Conservation (phyloP, 2,329 filamentous ascomycete genomes). For the Monilinia fructigena region DNA sequence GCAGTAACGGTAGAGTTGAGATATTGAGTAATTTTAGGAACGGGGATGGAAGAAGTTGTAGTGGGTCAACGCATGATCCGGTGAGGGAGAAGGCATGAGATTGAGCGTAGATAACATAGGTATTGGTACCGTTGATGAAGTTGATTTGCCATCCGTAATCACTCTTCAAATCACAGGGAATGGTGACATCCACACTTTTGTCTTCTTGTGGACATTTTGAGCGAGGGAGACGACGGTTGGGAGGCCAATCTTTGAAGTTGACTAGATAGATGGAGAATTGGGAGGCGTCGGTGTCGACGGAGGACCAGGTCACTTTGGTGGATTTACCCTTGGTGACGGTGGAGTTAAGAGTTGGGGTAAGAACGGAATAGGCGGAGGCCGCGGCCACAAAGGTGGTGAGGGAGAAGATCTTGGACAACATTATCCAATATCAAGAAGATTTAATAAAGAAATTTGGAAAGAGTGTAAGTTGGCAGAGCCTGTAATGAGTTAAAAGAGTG, state of each 20-base stretch:
- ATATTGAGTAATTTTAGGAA: constrained; percentile 1
- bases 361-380: constrained; percentile 16
- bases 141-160: constrained; percentile 23
- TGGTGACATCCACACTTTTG: constrained; percentile 2
- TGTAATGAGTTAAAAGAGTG: constrained; percentile 5
- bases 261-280: constrained; percentile 22
- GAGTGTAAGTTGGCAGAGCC: constrained; percentile 21
- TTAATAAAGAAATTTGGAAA: constrained; percentile 12
- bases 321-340: constrained; percentile 17
- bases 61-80: constrained; percentile 20
- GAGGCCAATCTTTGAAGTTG: constrained; percentile 22
- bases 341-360: constrained; percentile 16
- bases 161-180: constrained; percentile 7
- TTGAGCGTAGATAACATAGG: constrained; percentile 22
- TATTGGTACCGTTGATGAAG: constrained; percentile 24
- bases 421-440: neutral
- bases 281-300: constrained; percentile 16
- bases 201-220: constrained; percentile 15
- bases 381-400: constrained; percentile 11
- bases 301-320: constrained; percentile 12
- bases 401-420: constrained; percentile 19
- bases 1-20: constrained; percentile 9
- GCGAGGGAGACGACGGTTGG: constrained; percentile 21
- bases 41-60: neutral
- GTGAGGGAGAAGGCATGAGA: constrained; percentile 5